Percentiles rank a stretch among this genome's conserved stretches.
These are phyloP conservation scores for Amoeboradix gromovi DNA, from an alignment of 371 early-diverging fungal species.

Conservation along the genomic window DNA sequence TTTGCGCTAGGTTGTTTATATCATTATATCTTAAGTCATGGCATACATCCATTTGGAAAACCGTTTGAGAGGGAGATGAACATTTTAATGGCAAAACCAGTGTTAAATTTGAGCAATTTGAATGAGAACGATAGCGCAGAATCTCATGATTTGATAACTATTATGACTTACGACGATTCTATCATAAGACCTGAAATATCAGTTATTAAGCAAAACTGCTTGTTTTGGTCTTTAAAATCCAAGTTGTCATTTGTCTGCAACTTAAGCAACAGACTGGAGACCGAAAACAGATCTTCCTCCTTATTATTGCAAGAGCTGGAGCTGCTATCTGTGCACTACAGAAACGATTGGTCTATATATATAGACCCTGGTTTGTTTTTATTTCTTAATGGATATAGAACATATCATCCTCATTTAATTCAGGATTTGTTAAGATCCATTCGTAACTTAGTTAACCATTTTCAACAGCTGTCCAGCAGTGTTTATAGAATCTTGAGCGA, in stretches of 20 bases:
- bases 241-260: slow-evolving; percentile 66
- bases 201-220: slow-evolving; percentile 54
- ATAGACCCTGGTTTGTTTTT: slow-evolving; percentile 44
- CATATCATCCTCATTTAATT: slow-evolving; percentile 52
- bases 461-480: neutral
- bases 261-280: slow-evolving; percentile 69
- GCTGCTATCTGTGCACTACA: slow-evolving; percentile 18
- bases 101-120: neutral
- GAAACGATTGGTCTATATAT: slow-evolving; percentile 45
- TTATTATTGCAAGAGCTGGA: neutral
- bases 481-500: neutral
- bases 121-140: slow-evolving; percentile 14
- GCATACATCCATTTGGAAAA: slow-evolving; percentile 72
- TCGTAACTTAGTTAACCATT: slow-evolving; percentile 45
- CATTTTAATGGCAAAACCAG: slow-evolving; percentile 5
- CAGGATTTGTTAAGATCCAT: slow-evolving; percentile 65
- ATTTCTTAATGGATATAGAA: slow-evolving; percentile 56
- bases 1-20: slow-evolving; percentile 83
- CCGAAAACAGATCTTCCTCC: slow-evolving; percentile 32
- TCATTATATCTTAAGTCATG: slow-evolving; percentile 56
- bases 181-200: slow-evolving; percentile 36
- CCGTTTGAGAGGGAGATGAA: slow-evolving; percentile 1
- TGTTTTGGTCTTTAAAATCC: slow-evolving; percentile 60
- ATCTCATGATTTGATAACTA: slow-evolving; percentile 55
- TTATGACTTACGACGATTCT: slow-evolving; percentile 53